Percentiles rank a stretch among this genome's conserved stretches.
These are phyloP conservation scores for Globisporangium nagaii DNA, from an alignment of 352 stramenopile species.

Conservation along the genomic window DNA sequence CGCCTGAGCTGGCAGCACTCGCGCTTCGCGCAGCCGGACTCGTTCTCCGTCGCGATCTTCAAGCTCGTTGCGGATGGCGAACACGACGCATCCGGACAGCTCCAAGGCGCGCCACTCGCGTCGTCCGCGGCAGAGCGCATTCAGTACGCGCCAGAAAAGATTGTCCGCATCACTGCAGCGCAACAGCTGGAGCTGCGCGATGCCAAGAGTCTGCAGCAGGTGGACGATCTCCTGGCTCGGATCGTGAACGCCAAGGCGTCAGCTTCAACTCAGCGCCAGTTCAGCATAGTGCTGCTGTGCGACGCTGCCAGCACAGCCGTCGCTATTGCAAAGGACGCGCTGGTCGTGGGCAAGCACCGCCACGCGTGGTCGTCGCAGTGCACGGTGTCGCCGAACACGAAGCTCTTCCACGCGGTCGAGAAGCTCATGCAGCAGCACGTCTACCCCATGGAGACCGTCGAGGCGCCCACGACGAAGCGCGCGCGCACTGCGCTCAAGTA, in stretches of 20 bases:
- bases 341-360: slow-evolving; percentile 55
- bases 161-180: background rate
- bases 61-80: background rate
- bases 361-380: slow-evolving; percentile 56
- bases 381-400: slow-evolving; percentile 17
- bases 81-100: background rate
- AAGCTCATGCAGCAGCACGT: slow-evolving; percentile 34
- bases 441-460: slow-evolving; percentile 14
- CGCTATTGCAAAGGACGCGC: slow-evolving; percentile 1
- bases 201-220: slow-evolving; percentile 10
- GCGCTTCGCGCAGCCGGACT: slow-evolving; percentile 18
- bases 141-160: background rate
- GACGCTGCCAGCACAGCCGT: slow-evolving; percentile 11
- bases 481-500: slow-evolving; percentile 54
- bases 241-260: slow-evolving; percentile 10
- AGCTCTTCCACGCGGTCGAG: slow-evolving; percentile 27
- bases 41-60: slow-evolving; percentile 13
- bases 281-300: slow-evolving; percentile 46
- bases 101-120: background rate
- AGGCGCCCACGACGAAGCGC: slow-evolving; percentile 10
- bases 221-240: slow-evolving; percentile 25
- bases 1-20: slow-evolving; percentile 28
- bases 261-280: background rate
- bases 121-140: slow-evolving; percentile 2
- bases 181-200: background rate